phyloP scores from a whole-genome alignment of 169 alveolate species.

The Plasmodium falciparum region DNA sequence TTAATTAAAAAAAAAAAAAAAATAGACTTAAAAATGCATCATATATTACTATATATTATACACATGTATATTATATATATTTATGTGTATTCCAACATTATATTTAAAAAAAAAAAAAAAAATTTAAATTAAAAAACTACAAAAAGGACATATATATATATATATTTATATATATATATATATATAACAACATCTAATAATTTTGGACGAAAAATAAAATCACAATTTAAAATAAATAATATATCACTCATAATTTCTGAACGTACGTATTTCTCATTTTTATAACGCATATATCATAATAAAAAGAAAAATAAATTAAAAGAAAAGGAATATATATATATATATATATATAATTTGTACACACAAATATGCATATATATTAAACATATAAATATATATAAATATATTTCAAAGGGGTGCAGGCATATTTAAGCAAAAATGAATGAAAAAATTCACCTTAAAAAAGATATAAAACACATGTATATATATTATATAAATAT shows the following conservation, averaged over 20 bases:
- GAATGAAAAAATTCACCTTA: constrained; percentile 15
- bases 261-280: constrained; percentile 29
- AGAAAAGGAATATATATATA: constrained; percentile 15
- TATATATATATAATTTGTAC: background rate
- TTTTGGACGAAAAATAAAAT: constrained; percentile 28
- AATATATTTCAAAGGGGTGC: constrained; percentile 61
- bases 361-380: too few relatives aligned
- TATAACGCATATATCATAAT: constrained; percentile 13
- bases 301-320: constrained; percentile 19
- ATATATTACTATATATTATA: too few relatives aligned
- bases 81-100: constrained; percentile 13
- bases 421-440: constrained; percentile 16
- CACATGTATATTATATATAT: too few relatives aligned
- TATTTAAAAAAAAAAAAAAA: constrained; percentile 22
- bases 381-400: constrained; percentile 4
- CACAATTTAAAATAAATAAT: constrained; percentile 59
- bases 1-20: too few relatives aligned
- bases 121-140: background rate
- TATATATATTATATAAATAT: constrained; percentile 13
- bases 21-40: too few relatives aligned
- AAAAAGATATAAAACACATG: constrained; percentile 11
- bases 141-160: too few relatives aligned
- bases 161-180: background rate
- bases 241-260: constrained; percentile 22
- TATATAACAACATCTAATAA: constrained; percentile 33